Base-by-base conservation (phyloP, 2,329 filamentous ascomycete genomes). In the Stagonosporopsis tanaceti region DNA sequence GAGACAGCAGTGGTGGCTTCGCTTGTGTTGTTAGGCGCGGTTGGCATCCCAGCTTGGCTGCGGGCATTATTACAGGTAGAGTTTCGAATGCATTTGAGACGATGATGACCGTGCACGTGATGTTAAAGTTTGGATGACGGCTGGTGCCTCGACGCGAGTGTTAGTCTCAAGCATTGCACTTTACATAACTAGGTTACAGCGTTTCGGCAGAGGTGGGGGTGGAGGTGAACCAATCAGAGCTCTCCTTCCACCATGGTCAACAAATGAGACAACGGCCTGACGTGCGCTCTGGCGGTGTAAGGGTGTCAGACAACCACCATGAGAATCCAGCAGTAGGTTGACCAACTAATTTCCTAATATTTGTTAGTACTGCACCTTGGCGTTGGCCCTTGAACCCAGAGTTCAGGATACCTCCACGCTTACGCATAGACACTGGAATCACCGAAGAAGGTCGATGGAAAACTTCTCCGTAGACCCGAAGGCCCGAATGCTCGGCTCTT, bases 71-170 rank as follows among this genome's bases (percentile, higher is more conserved):
- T 24, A 24, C 24, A 30, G 5, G 28, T 22, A 42, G 46, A 38
- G 47, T 14, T 41, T 41, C 27, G 15, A 28, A 5, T 22, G 17
- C 34, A 28, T 32, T 5, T 44, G 30, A 48, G 38, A 44, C 42
- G 32, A 12, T n/a, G 30, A 14, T 17, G 17, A 15, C 24, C 14
- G 30, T 34, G 34, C 47, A 47, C 41, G 47, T 51, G 28, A 6
- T 17, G 12, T 35, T 30, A 22, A 20, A 11, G 48, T 37, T 42
- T 24, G 37, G 24, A 28, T 37, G 30, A 52, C 48, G 32, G 41
- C 28, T 37, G 6, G 14, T 28, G 41, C 47, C 54, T 57, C 54
- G 48, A 38, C 47, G 47, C 54, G 54, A 37, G 44, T 30, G 37
- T 48, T 52, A 38, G 45, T 24, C 38, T 35, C 8, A 38, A 4